Evolutionary conservation across 345 rosid genomes (phyloP), one percentile per base, ranked within the genome.

Genomic region (Brassica juncea): DNA sequence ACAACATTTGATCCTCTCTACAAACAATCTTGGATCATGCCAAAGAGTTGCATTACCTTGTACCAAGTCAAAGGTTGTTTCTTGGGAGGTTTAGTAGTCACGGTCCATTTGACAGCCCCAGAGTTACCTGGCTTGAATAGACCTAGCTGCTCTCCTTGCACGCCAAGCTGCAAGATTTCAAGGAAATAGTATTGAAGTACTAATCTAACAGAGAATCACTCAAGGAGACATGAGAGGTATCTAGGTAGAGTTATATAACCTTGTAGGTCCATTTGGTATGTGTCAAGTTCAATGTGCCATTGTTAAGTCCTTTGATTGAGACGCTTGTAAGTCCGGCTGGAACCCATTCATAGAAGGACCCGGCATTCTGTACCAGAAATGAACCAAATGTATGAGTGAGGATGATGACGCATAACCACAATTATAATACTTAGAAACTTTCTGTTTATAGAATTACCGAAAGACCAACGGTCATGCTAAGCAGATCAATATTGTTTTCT

Each of bases 391-490:
- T 47, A n/a, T 39, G 16, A 70, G 34, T 28, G 1, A 2, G 2
- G 47, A 66, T 54, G 70, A 70, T 10, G 42, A 59, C 0, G 37
- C 55, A 67, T 21, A 58, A 58, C 73, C 28, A 4, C 31, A 42
- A 54, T 62, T 30, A 39, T 62, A 10, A 32, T 6, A 28, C 16
- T 27, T 7, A 0, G 16, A 55, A 71, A 35, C 34, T 2, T 47
- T 73, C 72, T 47, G 73, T 55, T 69, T 27, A 66, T 63, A 66
- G 54, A 58, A 90, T 86, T 80, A 95, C 99, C 83, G 83, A 88
- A 66, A 91, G 82, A 80, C 99, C 99, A 71, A 95, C 97, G 5
- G 94, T 88, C 94, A 93, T 86, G 85, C 97, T 90, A 63, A 95
- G 83, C 35, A 95, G 64, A 69, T 91, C 89, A 68, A 95, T 88